phyloP scores from a whole-genome alignment of 176 grass and related monocot species.

The Carex littledalei region DNA sequence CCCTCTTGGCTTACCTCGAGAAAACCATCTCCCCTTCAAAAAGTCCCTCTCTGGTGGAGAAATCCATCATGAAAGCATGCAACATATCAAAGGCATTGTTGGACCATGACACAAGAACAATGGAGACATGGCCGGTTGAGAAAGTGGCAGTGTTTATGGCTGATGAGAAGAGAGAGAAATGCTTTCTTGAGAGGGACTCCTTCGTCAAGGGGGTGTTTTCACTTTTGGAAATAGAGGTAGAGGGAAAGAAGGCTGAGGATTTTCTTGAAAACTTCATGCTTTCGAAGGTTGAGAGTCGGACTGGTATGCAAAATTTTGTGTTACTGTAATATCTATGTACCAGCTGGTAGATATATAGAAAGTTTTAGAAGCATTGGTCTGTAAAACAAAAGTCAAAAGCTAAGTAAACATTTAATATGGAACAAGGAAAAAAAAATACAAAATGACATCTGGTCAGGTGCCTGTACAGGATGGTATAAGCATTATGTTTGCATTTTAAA shows the following conservation, averaged over 20 bases:
- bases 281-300: slow-evolving; percentile 41
- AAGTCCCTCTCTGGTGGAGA: slow-evolving; percentile 41
- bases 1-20: slow-evolving; percentile 13
- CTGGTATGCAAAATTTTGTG: slow-evolving; percentile 35
- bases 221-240: slow-evolving; percentile 47
- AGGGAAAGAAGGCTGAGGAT: slow-evolving; percentile 13
- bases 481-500: background rate
- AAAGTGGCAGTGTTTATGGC: slow-evolving; percentile 55
- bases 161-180: slow-evolving; percentile 32
- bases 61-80: slow-evolving; percentile 36
- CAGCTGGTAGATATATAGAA: background rate
- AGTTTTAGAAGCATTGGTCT: background rate
- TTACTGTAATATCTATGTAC: background rate
- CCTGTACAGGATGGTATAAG: background rate
- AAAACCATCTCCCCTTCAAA: slow-evolving; percentile 19
- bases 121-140: slow-evolving; percentile 41
- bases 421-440: background rate
- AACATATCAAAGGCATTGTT: slow-evolving; percentile 37
- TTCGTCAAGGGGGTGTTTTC: slow-evolving; percentile 45
- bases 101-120: slow-evolving; percentile 14
- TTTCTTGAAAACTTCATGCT: slow-evolving; percentile 36
- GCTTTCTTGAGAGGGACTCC: slow-evolving; percentile 42
- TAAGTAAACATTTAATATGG: background rate
- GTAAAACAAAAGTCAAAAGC: background rate
- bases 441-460: background rate